These are phyloP conservation scores for Cutaneotrichosporon cavernicola DNA, from an alignment of 1,284 basidiomycete species.

Conservation along the genomic window DNA sequence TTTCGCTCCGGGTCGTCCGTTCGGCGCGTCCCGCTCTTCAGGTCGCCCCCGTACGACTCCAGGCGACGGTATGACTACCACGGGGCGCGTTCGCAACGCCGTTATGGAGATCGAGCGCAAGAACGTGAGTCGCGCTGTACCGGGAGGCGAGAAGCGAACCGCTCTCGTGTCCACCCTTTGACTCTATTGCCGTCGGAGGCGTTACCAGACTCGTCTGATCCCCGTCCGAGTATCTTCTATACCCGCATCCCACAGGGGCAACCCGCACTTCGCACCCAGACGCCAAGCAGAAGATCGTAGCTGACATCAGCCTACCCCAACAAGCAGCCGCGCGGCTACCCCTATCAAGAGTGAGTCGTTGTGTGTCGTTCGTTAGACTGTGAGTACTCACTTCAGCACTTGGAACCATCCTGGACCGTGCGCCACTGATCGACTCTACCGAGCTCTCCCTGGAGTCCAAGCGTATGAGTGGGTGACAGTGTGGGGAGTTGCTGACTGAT, in stretches of 20 bases:
- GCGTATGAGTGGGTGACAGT: slow-evolving; percentile 18
- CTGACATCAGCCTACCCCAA: slow-evolving; percentile 7
- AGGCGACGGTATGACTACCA: background rate
- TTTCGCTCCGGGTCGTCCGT: slow-evolving; percentile 24
- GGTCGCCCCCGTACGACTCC: background rate
- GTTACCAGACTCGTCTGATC: too few species aligned
- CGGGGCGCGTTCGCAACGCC: slow-evolving; percentile 20
- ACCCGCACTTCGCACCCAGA: too few species aligned
- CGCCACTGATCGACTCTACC: slow-evolving; percentile 14
- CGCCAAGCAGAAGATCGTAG: background rate
- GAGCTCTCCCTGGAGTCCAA: slow-evolving; percentile 25
- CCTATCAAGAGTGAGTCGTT: slow-evolving; percentile 11
- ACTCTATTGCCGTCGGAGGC: too few species aligned
- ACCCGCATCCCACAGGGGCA: too few species aligned
- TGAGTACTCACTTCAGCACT: slow-evolving; percentile 13
- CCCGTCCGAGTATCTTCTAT: too few species aligned
- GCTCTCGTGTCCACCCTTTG: too few species aligned
- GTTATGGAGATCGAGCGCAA: slow-evolving; percentile 21
- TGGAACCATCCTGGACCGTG: slow-evolving; percentile 16
- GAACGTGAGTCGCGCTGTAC: background rate
- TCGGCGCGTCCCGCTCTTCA: slow-evolving; percentile 13
- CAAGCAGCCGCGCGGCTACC: slow-evolving; percentile 1
- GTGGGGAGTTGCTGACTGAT: background rate
- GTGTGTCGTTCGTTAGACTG: background rate
- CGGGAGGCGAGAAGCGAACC: too few species aligned